Evolutionary conservation across 345 rosid genomes (phyloP).

Genomic region (Cochlearia excelsa): DNA sequence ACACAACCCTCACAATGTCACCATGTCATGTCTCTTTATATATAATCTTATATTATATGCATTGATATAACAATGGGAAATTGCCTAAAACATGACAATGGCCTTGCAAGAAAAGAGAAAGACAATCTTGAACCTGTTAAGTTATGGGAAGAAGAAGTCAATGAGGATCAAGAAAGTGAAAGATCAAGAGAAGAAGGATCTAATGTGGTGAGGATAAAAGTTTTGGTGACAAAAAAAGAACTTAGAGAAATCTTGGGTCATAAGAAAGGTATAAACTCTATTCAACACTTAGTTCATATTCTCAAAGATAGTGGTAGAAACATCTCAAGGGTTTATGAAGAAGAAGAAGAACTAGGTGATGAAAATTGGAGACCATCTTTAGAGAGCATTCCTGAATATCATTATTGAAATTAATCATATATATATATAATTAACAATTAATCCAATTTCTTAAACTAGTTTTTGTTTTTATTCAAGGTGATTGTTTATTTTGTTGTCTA

Average conservation of each 20-base stretch:
- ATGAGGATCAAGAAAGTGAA: slow-evolving; percentile 14
- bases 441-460: not conserved
- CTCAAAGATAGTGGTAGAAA: slow-evolving; percentile 43
- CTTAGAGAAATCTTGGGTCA: slow-evolving; percentile 48
- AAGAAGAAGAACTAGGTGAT: slow-evolving; percentile 1
- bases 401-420: slow-evolving; percentile 12
- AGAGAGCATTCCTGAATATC: slow-evolving; percentile 64
- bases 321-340: slow-evolving; percentile 3
- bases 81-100: slow-evolving; percentile 29
- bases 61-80: slow-evolving; percentile 33
- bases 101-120: slow-evolving; percentile 40
- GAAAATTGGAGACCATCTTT: slow-evolving; percentile 53
- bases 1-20: slow-evolving; percentile 1
- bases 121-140: slow-evolving; percentile 29
- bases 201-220: slow-evolving; percentile 49
- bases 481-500: slow-evolving; percentile 13
- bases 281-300: slow-evolving; percentile 46
- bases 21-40: slow-evolving; percentile 19
- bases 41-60: not conserved
- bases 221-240: slow-evolving; percentile 62
- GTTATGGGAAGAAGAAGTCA: slow-evolving; percentile 21
- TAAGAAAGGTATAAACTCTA: slow-evolving; percentile 35
- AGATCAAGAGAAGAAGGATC: slow-evolving; percentile 15
- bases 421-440: slow-evolving; percentile 10
- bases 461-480: slow-evolving; percentile 7